Evolutionary conservation across 169 alveolate species (phyloP).

Genomic region (Eimeria brunetti): DNA sequence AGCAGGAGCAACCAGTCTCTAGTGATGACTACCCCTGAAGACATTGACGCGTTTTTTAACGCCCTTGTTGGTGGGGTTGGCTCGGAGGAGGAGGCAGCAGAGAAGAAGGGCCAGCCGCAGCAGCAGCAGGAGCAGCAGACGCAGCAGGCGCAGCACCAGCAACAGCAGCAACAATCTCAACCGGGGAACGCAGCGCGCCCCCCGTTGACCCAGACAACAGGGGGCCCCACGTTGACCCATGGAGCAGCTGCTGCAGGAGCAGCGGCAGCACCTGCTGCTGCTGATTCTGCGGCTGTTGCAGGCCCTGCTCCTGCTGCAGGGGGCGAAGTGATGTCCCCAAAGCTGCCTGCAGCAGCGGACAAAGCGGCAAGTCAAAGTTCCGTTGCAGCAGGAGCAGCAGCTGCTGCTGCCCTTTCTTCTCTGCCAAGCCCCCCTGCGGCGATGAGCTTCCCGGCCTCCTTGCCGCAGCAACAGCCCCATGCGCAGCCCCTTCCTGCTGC

Average conservation of each 20-base stretch:
- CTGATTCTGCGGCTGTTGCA: constrained; percentile 7
- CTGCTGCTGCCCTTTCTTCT: neutral
- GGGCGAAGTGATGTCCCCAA: neutral
- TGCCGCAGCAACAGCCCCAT: neutral
- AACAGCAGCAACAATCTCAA: constrained; percentile 12
- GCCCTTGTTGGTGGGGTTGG: constrained; percentile 65
- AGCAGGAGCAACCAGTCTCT: neutral
- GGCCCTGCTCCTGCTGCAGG: neutral
- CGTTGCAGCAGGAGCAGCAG: constrained; percentile 47
- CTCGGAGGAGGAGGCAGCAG: constrained; percentile 30
- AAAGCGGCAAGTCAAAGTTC: constrained; percentile 8
- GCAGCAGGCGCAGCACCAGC: neutral
- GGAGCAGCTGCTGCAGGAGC: constrained; percentile 24
- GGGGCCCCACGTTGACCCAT: neutral
- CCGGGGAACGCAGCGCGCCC: neutral
- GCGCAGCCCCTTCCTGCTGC: neutral
- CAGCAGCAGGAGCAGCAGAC: constrained; percentile 8
- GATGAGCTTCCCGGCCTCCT: neutral
- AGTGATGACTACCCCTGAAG: constrained; percentile 68
- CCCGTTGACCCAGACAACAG: neutral
- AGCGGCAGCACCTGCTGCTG: constrained; percentile 61
- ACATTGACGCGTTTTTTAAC: constrained; percentile 73
- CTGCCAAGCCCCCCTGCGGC: constrained; percentile 1
- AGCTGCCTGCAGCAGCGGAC: constrained; percentile 34
- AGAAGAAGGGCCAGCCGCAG: neutral